Conservation (phyloP, 2,329 filamentous ascomycete species). For the Penicillium sp. region DNA sequence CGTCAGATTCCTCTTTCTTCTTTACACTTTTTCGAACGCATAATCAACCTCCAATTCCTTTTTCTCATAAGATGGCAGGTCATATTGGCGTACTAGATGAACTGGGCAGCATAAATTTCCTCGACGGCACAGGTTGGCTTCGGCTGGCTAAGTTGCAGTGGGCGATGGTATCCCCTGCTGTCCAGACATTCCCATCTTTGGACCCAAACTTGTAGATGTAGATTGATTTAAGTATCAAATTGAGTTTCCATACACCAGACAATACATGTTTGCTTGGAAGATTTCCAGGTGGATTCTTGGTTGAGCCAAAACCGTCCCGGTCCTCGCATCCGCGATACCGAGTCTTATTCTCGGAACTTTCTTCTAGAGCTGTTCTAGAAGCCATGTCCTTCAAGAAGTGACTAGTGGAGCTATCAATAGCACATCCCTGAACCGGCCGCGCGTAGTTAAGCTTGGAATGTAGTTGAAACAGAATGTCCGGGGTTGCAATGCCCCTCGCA, state of each 20-base stretch:
- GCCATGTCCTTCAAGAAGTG: background rate
- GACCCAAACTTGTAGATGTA: background rate
- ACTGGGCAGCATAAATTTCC: constrained; percentile 35
- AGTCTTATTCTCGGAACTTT: background rate
- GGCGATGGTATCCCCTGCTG: constrained; percentile 41
- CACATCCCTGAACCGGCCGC: background rate
- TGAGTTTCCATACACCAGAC: background rate
- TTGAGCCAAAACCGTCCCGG: background rate
- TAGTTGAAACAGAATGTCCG: background rate
- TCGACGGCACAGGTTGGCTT: constrained; percentile 32
- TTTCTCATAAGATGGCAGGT: constrained; percentile 46
- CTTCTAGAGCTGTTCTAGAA: constrained; percentile 7
- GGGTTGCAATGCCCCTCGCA: constrained; percentile 14
- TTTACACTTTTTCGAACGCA: constrained; percentile 48
- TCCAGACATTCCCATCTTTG: constrained; percentile 33
- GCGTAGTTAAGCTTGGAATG: constrained; percentile 1
- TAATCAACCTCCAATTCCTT: constrained; percentile 51
- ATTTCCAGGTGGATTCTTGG: background rate
- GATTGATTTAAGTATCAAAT: background rate
- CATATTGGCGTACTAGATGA: constrained; percentile 51
- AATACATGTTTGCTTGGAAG: background rate
- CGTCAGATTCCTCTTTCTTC: constrained; percentile 21
- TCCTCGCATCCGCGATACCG: background rate
- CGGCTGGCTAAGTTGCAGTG: constrained; percentile 28
- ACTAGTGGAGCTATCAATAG: constrained; percentile 4